Percentiles rank a stretch among this genome's conserved stretches.
phyloP scores from a whole-genome alignment of 2,329 filamentous ascomycete species.

The Ophiobolus disseminans region DNA sequence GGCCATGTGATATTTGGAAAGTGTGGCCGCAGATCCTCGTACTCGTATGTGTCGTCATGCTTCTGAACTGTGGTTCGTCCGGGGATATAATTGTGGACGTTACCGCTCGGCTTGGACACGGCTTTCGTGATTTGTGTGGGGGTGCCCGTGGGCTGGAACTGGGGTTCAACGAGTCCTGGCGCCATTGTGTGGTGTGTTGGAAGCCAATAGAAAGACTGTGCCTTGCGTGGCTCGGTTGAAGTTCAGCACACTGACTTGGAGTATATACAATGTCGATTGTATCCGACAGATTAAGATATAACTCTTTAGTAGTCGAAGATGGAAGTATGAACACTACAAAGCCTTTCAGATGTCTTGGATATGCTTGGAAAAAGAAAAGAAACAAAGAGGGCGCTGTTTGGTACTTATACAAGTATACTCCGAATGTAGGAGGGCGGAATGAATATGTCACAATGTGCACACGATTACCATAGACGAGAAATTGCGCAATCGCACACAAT shows the following conservation, averaged over 20 bases:
- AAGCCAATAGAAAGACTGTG: background rate
- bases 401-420: constrained; percentile 20
- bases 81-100: constrained; percentile 54
- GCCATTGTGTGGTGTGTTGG: constrained; percentile 33
- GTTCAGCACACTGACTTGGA: too few species aligned
- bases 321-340: too few species aligned
- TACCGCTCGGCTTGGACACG: constrained; percentile 22
- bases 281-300: background rate
- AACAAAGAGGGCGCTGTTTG: background rate
- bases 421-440: constrained; percentile 4
- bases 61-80: constrained; percentile 56
- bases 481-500: constrained; percentile 50
- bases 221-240: background rate
- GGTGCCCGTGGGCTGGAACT: constrained; percentile 20
- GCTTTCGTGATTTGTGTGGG: constrained; percentile 16
- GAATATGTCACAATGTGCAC: constrained; percentile 17
- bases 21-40: constrained; percentile 60
- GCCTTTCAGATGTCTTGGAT: background rate
- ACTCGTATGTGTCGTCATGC: constrained; percentile 57
- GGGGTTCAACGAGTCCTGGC: constrained; percentile 42
- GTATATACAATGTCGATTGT: too few species aligned
- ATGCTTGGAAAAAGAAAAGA: constrained; percentile 2
- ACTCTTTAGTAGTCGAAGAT: background rate
- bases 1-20: constrained; percentile 63
- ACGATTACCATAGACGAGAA: constrained; percentile 14